Evolutionary conservation across 2,329 filamentous ascomycete genomes (phyloP).

Genomic region (Alternaria arbusti): DNA sequence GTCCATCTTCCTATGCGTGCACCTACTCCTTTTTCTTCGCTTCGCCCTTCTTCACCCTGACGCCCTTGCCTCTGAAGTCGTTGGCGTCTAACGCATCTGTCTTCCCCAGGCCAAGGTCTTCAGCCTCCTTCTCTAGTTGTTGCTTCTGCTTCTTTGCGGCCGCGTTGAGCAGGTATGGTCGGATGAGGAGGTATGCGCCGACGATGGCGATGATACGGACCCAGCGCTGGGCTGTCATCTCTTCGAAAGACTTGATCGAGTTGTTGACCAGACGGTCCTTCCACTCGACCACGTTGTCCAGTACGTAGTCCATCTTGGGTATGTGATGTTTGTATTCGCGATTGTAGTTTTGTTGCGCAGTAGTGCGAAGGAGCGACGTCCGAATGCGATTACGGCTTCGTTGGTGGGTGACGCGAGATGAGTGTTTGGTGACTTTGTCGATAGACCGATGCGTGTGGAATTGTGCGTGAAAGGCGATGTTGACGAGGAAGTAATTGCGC

Average conservation of each 20-base stretch:
- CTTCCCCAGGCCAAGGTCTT: conserved; percentile 47
- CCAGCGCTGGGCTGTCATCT: conserved; percentile 55
- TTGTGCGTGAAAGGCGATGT: not conserved
- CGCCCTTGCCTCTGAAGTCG: conserved; percentile 38
- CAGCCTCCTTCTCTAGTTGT: conserved; percentile 62
- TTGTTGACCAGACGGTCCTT: conserved; percentile 50
- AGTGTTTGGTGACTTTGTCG: not conserved
- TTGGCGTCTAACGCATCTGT: conserved; percentile 42
- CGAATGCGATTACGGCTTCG: not conserved
- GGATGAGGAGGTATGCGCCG: conserved; percentile 72
- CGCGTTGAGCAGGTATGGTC: conserved; percentile 75
- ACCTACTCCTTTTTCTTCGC: conserved; percentile 52
- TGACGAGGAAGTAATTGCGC: not conserved
- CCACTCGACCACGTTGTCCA: conserved; percentile 40
- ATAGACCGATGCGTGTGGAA: not conserved
- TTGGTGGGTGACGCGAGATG: not conserved
- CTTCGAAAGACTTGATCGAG: conserved; percentile 51
- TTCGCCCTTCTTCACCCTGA: conserved; percentile 46
- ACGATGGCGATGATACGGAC: conserved; percentile 75
- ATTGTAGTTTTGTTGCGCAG: not conserved
- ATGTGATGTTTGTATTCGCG: not conserved
- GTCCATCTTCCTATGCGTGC: not conserved
- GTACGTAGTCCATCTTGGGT: conserved; percentile 25
- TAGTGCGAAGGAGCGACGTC: not conserved
- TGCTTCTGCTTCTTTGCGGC: conserved; percentile 69